Evolutionary conservation across 2,329 filamentous ascomycete genomes (phyloP).

Genomic region (Kalaharituber pfeilii): DNA sequence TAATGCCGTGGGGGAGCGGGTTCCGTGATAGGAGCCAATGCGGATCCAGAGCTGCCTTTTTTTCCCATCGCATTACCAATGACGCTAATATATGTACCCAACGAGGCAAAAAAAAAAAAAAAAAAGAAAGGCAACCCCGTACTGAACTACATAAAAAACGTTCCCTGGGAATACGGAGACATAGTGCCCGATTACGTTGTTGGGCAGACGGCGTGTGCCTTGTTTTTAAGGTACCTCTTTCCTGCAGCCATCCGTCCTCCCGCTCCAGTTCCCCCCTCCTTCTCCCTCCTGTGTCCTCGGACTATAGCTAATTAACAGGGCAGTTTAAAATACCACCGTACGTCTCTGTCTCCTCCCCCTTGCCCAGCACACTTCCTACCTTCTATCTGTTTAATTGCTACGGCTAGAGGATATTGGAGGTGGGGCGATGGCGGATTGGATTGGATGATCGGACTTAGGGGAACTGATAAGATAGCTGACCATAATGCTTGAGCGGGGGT

Average conservation of each 20-base stretch:
- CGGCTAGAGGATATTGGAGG: not conserved
- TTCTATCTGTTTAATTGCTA: no score
- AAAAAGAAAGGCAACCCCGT: conserved; percentile 96
- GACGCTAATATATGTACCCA: no score
- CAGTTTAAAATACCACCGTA: conserved; percentile 78
- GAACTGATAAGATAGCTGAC: not conserved
- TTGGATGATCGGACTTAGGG: not conserved
- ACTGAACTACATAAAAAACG: conserved; percentile 58
- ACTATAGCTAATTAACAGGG: no score
- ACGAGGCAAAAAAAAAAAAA: no score
- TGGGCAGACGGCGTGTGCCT: conserved; percentile 68
- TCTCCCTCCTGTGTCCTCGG: no score
- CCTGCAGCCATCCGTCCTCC: conserved; percentile 14
- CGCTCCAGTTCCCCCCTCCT: no score
- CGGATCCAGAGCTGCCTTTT: no score
- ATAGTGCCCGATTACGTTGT: conserved; percentile 90
- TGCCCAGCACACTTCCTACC: no score
- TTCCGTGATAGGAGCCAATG: no score
- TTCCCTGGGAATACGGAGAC: conserved; percentile 93
- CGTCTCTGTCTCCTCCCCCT: no score
- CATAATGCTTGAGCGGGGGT: not conserved
- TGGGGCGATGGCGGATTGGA: not conserved
- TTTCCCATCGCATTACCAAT: no score
- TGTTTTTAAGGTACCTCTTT: conserved; percentile 52
- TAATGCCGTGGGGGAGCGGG: no score